Evolutionary conservation across 2,329 filamentous ascomycete species (phyloP), one percentile per base, ranked within the genome.

Genomic region (Coccinonectria pachysandricola): DNA sequence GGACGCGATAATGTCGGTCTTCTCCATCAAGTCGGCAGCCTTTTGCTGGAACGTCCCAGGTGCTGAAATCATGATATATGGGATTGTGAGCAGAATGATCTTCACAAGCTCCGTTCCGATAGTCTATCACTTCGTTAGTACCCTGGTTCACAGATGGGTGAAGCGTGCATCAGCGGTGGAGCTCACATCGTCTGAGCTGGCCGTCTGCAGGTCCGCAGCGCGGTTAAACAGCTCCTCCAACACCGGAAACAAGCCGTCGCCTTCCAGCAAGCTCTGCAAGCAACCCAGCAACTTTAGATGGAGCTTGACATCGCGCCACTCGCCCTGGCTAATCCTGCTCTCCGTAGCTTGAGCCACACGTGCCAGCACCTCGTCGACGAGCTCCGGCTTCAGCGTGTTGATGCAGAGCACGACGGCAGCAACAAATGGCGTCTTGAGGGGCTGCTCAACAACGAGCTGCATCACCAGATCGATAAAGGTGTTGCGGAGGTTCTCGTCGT

Each of bases 361-460:
- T 26, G 60, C 65, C 40, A 96, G 63, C 12, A 93, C 63, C 37
- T 85, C 73, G 19, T 68, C 66, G 16, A 79, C 72, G 18, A 93
- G 65, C 40, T 91, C 81, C 4, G 79, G 66, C 49, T 84, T 85
- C 43, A 81, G 60, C 14, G 73, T 71, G 59, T 96, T 95, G 39
- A 78, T 71, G 30, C 85, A 71, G 31, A 94, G 68, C 21, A 92
- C 70, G 9, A 88, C 77, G 12, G 82, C 84, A 7, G 87, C 86
- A 19, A 93, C 70, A 51, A 95, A 96, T 0, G 91, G 88, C n/a
- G 86, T 92, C 65, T 96, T 96, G 55, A 98, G 79, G 1, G 91
- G 91, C 59, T 98, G 91, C 59, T 98, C 91, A 18, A 84, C 53
- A 21, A 81, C 68, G 39, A 96, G 66, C 55, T 88, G 82, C 32